Conservation (phyloP, 768 basidiomycete species). For the Rubroboletus pulcherrimus region DNA sequence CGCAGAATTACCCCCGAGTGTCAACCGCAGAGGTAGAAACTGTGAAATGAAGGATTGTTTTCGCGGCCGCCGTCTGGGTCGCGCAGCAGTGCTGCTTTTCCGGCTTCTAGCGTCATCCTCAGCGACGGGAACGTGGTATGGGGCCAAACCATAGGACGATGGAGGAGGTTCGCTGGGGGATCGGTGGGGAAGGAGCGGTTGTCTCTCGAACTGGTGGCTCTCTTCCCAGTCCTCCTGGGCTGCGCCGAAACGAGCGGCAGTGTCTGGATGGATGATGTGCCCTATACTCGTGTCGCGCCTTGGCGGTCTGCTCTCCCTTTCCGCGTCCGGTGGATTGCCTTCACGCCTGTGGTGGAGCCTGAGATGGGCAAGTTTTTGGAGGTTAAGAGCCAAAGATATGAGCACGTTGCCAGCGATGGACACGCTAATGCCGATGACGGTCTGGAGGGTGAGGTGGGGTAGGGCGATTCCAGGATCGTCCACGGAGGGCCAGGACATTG, state of each 20-base stretch:
- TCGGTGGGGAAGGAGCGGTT: conserved; percentile 28
- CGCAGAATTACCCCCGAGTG: conserved; percentile 8
- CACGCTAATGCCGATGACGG: conserved; percentile 75
- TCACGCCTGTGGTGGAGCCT: conserved; percentile 47
- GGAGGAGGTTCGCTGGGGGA: conserved; percentile 18
- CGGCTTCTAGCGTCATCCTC: conserved; percentile 28
- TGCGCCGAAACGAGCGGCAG: neutral
- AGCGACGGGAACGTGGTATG: conserved; percentile 1
- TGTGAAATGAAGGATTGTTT: conserved; percentile 35
- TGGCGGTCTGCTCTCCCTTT: conserved; percentile 11
- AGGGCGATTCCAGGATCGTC: conserved; percentile 37
- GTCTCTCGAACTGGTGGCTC: conserved; percentile 19
- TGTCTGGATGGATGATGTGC: neutral
- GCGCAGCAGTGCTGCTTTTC: conserved; percentile 21
- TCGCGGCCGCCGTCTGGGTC: conserved; percentile 20
- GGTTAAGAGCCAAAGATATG: conserved; percentile 86
- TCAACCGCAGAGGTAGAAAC: conserved; percentile 31
- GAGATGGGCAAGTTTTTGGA: conserved; percentile 89
- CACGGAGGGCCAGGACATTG: conserved; percentile 15
- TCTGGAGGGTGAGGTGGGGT: conserved; percentile 52
- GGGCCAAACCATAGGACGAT: conserved; percentile 17
- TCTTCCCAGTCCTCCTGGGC: conserved; percentile 9
- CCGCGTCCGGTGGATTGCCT: conserved; percentile 7
- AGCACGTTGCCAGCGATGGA: conserved; percentile 83
- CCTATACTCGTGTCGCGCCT: neutral